Evolutionary conservation across 179 eudicot genomes (phyloP), one percentile per base, ranked within the genome.

Genomic region (Sideroxylon spinosum): DNA sequence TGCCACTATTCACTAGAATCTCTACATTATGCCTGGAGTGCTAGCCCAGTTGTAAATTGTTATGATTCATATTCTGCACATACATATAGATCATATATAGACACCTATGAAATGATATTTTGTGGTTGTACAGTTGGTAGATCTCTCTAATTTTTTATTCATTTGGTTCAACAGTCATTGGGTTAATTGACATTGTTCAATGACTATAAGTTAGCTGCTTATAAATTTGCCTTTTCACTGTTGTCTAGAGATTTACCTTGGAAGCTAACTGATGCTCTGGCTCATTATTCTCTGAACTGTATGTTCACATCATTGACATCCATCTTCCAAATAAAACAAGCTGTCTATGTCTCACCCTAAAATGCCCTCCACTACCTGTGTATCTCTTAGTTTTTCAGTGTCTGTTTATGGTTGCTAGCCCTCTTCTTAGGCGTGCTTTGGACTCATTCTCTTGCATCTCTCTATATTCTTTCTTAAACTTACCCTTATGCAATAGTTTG

Each of bases 131-230:
- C 19, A 29, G 14, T 19, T 16, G 44, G 17, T 66, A 7, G 73
- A 9, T 68, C 17, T 68, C 46, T 68, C 22, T 9, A 29, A 29
- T 67, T 49, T 46, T 12, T 67, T n/a, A 13, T 37, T 37, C 19
- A 4, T 68, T 19, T 46, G 13, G 55, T 20, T 22, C 2, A 4
- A 46, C 28, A n/a, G 55, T 46, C 26, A n/a, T 0, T 20, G 22
- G 56, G 53, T n/a, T 55, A 46, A 20, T 68, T 68, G 71, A 46
- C 73, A 46, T 12, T 68, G 72, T 68, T 46, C 10, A 68, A 53
- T 68, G 28, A 9, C 55, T 20, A 53, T 53, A 68, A n/a, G 28
- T 28, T 68, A 68, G 56, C 53, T 68, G 25, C 53, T n/a, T 19
- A 68, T 25, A 44, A 37, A 68, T 68, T 44, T n/a, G 71, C 71